Base-by-base conservation (phyloP, 495 filamentous ascomycete genomes). In the Xylaria sp. region DNA sequence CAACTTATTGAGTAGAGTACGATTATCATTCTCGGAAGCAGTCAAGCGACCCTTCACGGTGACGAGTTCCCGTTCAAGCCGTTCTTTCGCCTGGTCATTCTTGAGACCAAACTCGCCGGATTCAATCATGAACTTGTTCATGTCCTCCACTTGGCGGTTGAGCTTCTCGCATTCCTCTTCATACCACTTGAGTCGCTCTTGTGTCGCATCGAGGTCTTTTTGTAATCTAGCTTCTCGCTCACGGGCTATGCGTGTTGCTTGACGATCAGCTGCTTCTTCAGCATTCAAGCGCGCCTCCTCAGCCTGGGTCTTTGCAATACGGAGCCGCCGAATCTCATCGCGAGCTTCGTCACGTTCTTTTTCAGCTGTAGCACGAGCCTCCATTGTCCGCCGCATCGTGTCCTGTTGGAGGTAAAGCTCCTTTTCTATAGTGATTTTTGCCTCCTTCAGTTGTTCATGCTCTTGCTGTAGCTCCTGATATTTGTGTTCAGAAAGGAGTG, bases 401-500 rank as follows among this genome's bases (percentile, higher is more conserved):
- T 99, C 96, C 79, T 98, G 95, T 74, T 98, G 96, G n/a, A 92
- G 90, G 78, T 98, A 98, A 81, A 99, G 93, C 80, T 98, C 97
- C 80, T 97, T 98, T 79, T 99, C 96, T 67, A 99, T 98, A 48
- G 87, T 96, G 74, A 98, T 97, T 80, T 99, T 99, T 6, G 95
- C 91, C 46, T 97, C 93, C 72, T 97, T 97, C 17, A 99, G 85
- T n/a, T 87, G 87, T 40, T 95, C 88, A 75, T 91, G 97, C 69
- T 98, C 95, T 26, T 94, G 89, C 75, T 93, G 90, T 68, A 99
- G 81, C 53, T 90, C 89, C 21, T 90, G 84, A 70, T 91, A 91
- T 75, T 96, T 97, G 82, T 97, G 94, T 71, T 98, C 93, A 3
- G 92, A 88, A 69, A 98, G 92, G 81, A 97, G 90, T 70, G 93